phyloP scores from a whole-genome alignment of 495 filamentous ascomycete genomes.

The Viridothelium virens region DNA sequence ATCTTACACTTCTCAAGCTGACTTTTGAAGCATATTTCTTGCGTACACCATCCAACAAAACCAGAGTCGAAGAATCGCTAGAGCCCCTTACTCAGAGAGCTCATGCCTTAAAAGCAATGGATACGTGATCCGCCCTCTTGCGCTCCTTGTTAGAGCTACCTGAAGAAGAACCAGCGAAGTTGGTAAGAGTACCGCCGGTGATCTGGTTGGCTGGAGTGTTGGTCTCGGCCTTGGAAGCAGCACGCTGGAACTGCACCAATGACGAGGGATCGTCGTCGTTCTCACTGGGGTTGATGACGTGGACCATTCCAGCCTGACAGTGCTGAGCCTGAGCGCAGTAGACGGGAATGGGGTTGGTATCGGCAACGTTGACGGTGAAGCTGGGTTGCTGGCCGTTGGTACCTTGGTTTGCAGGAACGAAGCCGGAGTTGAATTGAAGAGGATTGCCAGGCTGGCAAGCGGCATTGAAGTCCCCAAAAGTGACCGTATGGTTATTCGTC shows the following conservation, averaged over 20 bases:
- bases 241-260: slow-evolving; percentile 1
- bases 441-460: not conserved
- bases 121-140: not conserved
- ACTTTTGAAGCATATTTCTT: not conserved
- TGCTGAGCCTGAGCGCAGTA: slow-evolving; percentile 11
- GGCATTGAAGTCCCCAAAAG: not conserved
- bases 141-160: too few species aligned
- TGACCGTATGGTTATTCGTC: slow-evolving; percentile 7
- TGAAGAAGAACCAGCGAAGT: not conserved
- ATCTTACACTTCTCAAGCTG: not conserved
- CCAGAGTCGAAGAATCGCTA: not conserved
- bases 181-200: slow-evolving; percentile 5
- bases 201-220: not conserved
- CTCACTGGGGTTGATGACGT: slow-evolving; percentile 5
- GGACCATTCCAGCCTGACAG: slow-evolving; percentile 5
- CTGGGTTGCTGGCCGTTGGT: slow-evolving; percentile 7
- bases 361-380: slow-evolving; percentile 10
- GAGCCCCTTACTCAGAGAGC: not conserved
- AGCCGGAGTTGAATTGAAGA: slow-evolving; percentile 3
- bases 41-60: not conserved
- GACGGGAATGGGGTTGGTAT: slow-evolving; percentile 9
- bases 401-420: slow-evolving; percentile 5
- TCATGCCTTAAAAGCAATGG: not conserved
- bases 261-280: slow-evolving; percentile 2
- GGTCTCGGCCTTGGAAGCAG: not conserved